Base-by-base conservation (phyloP, 441 rosid genomes). In the Francoa sonchifolia region DNA sequence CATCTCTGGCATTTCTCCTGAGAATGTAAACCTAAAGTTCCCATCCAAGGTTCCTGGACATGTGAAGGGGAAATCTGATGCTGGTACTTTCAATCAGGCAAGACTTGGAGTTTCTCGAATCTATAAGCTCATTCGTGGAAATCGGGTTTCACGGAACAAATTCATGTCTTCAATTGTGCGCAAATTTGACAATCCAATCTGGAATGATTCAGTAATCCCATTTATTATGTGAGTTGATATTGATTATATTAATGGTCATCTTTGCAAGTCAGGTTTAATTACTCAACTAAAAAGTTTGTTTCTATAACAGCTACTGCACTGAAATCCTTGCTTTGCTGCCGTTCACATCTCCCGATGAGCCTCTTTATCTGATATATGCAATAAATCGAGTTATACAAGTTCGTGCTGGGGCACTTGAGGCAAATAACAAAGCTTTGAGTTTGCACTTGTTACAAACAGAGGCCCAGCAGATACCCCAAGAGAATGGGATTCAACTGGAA, bases 141-240 rank as follows among this genome's bases (percentile, higher is more conserved):
- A 82, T 57, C 73, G 93, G 41, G 61, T 71, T 57, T 78, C 99
- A 27, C 70, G 99, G 53, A 93, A 84, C 75, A 88, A 88, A 61
- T 93, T 93, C 64, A 84, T 88, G 94, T 76, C 88, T 33, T 93
- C 99, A 5, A 84, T 93, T 54, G 89, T 88, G 42, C 99, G 99
- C 40, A 93, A 93, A 63, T 93, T 84, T 61, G 99, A 93, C 57
- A 76, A 70, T 56, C 96, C 90, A 30, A 54, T 56, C 55, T 68
- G 82, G 81, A 74, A 48, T 44, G 62, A 64, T 62, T 73, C 84
- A 16, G 79, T 68, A 33, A 57, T 81, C 50, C 67, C 76, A 47
- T 88, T 87, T 66, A 55, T 87, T 49, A 73, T 77, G 99, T 87
- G 76, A 68, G 97, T 72, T 50, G n/a, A n/a, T n/a, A n/a, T n/a